A percentile compares a stretch with the other conserved stretches of the same genome.
These are phyloP conservation scores for Amanita polypyramis DNA, from an alignment of 768 basidiomycete genomes.

Conservation along the genomic window DNA sequence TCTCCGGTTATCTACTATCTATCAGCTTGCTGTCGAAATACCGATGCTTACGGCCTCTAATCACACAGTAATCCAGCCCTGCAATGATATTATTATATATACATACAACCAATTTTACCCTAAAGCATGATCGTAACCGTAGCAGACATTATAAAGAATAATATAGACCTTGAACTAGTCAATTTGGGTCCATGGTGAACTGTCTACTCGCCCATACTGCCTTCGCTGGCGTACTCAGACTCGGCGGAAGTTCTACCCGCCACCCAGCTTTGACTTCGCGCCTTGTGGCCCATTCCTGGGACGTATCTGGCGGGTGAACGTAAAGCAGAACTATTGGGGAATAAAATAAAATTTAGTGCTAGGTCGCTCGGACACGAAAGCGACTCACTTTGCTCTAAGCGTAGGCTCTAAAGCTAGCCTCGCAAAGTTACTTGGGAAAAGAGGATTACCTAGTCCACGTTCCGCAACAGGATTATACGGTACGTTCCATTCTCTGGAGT, in stretches of 20 bases:
- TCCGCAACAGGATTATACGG: conserved; percentile 48
- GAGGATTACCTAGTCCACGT: conserved; percentile 59
- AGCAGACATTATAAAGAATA: no score
- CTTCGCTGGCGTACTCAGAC: background rate
- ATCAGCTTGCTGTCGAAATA: no score
- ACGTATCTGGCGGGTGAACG: background rate
- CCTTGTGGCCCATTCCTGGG: background rate
- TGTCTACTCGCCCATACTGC: background rate
- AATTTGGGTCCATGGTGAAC: no score
- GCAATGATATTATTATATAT: no score
- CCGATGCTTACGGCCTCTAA: no score
- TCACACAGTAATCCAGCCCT: no score
- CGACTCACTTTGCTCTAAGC: conserved; percentile 34
- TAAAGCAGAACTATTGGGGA: background rate
- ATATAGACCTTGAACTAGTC: no score
- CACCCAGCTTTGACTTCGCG: conserved; percentile 1
- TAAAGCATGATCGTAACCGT: no score
- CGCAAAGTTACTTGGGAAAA: conserved; percentile 79
- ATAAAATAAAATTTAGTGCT: background rate
- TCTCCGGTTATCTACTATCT: no score
- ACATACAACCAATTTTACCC: no score
- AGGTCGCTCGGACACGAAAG: background rate
- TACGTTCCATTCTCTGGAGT: conserved; percentile 11
- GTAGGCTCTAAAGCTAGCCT: conserved; percentile 57
- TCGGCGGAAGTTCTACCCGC: background rate